Evolutionary conservation across 768 basidiomycete genomes (phyloP).

Genomic region (Sporobolomyces roseus): DNA sequence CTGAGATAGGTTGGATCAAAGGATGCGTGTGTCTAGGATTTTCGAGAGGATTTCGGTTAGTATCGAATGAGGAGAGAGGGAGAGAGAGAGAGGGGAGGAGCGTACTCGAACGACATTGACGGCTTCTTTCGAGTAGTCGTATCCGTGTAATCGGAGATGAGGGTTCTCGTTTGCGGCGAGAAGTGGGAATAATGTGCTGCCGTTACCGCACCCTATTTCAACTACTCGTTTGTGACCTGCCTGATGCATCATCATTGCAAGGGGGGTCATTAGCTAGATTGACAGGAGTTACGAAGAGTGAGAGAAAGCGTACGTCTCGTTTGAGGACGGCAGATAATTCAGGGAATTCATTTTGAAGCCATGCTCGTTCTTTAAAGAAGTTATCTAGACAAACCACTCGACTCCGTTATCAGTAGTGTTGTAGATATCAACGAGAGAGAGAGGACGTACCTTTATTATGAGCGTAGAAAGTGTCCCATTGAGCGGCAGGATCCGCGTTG

Average conservation of each 20-base stretch:
- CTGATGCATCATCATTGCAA: too few relatives aligned
- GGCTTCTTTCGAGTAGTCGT: constrained; percentile 85
- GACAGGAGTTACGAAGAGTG: neutral
- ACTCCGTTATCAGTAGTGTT: too few relatives aligned
- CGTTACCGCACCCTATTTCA: constrained; percentile 88
- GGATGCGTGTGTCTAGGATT: constrained; percentile 6
- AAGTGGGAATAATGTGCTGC: constrained; percentile 90
- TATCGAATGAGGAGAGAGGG: neutral
- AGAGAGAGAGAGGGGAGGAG: neutral
- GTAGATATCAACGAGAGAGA: constrained; percentile 23
- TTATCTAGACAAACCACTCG: constrained; percentile 52
- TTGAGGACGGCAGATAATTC: constrained; percentile 71
- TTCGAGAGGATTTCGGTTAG: neutral
- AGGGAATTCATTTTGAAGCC: constrained; percentile 93
- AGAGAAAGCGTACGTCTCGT: constrained; percentile 57
- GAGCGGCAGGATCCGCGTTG: constrained; percentile 46
- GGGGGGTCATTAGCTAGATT: neutral
- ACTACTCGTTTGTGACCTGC: constrained; percentile 72
- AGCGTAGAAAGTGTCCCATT: constrained; percentile 91
- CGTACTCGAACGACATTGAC: constrained; percentile 80
- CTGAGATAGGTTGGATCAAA: constrained; percentile 51
- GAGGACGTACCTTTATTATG: constrained; percentile 54
- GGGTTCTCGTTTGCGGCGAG: constrained; percentile 79
- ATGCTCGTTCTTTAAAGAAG: constrained; percentile 93
- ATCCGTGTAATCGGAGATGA: constrained; percentile 67